Evolutionary conservation across 495 filamentous ascomycete species (phyloP).

Genomic region (Talaromyces proteolyticus): DNA sequence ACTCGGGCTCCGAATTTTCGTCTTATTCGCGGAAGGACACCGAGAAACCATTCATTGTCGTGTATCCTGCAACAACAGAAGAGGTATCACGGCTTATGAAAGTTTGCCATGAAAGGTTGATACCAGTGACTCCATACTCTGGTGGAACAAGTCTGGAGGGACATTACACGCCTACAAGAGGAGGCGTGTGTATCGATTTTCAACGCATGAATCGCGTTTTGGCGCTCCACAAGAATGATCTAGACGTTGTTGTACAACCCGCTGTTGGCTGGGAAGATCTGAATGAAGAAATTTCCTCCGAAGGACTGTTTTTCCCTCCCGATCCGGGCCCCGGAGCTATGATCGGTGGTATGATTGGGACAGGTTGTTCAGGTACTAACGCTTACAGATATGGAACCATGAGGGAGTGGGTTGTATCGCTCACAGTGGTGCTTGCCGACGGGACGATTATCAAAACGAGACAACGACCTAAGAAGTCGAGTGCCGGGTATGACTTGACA

Average conservation of each 20-base stretch:
- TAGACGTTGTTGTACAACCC: constrained; percentile 64
- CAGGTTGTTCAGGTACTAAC: constrained; percentile 62
- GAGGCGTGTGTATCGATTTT: constrained; percentile 62
- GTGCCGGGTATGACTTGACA: constrained; percentile 61
- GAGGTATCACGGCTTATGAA: constrained; percentile 58
- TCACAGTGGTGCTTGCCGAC: constrained; percentile 61
- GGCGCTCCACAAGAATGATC: constrained; percentile 47
- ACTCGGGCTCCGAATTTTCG: constrained; percentile 86
- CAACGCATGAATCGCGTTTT: constrained; percentile 57
- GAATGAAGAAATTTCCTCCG: constrained; percentile 49
- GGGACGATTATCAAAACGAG: constrained; percentile 61
- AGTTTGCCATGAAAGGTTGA: constrained; percentile 51
- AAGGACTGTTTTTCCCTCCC: constrained; percentile 60
- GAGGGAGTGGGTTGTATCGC: constrained; percentile 60
- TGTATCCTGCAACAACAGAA: constrained; percentile 46
- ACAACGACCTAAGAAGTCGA: constrained; percentile 60
- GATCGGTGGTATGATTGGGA: constrained; percentile 66
- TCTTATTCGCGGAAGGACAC: constrained; percentile 56
- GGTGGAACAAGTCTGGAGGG: constrained; percentile 62
- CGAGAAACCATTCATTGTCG: constrained; percentile 41
- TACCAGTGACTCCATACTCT: constrained; percentile 60
- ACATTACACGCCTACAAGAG: constrained; percentile 54
- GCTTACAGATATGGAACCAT: constrained; percentile 65
- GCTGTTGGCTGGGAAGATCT: constrained; percentile 59
- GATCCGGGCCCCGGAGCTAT: constrained; percentile 62